Percentiles rank a stretch among this genome's conserved stretches.
These are phyloP conservation scores for Saitozyma podzolica DNA, from an alignment of 768 basidiomycete genomes.

Conservation along the genomic window DNA sequence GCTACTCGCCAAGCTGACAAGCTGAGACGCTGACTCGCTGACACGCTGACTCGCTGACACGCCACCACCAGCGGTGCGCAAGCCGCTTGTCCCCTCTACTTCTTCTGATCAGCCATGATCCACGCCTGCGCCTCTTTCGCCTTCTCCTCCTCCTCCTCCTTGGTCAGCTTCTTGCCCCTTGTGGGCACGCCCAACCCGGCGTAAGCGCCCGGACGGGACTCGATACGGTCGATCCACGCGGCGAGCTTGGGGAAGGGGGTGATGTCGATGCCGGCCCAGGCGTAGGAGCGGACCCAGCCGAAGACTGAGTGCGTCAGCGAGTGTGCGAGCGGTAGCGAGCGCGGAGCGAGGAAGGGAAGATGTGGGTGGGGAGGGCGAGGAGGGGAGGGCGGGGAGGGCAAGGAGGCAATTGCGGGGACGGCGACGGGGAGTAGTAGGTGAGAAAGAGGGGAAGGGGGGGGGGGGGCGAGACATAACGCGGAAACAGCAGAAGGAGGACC, in stretches of 20 bases:
- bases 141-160: slow-evolving; percentile 49
- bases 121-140: slow-evolving; percentile 40
- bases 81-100: neutral
- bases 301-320: slow-evolving; percentile 24
- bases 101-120: slow-evolving; percentile 34
- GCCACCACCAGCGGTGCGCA: too few species aligned
- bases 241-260: slow-evolving; percentile 68
- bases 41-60: too few species aligned
- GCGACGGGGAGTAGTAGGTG: neutral
- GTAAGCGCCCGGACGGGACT: slow-evolving; percentile 51
- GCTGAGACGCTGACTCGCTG: too few species aligned
- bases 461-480: too few species aligned
- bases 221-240: slow-evolving; percentile 57
- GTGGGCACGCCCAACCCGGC: slow-evolving; percentile 51
- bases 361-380: neutral
- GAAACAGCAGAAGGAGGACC: too few species aligned
- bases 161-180: slow-evolving; percentile 30
- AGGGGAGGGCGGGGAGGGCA: neutral
- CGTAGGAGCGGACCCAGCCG: slow-evolving; percentile 61
- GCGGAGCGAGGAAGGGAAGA: neutral
- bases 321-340: neutral
- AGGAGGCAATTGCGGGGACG: neutral
- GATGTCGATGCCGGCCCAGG: slow-evolving; percentile 59
- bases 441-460: too few species aligned
- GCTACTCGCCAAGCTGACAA: too few species aligned